A percentile compares a stretch with the other conserved stretches of the same genome.
Evolutionary conservation across 495 filamentous ascomycete genomes (phyloP).

Genomic region (Trichoderma reesei): DNA sequence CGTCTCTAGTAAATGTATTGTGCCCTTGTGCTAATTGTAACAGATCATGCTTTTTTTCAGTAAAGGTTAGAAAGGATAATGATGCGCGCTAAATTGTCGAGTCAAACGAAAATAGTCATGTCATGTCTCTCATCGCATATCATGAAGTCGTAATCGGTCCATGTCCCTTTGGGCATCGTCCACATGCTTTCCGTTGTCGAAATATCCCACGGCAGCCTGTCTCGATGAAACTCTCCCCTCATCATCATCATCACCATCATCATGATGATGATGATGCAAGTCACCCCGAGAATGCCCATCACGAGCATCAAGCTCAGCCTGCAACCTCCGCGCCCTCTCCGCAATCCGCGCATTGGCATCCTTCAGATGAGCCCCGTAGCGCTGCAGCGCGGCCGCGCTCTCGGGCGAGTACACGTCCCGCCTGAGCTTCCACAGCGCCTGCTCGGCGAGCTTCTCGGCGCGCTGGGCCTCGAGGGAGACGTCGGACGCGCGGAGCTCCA

Average conservation of each 20-base stretch:
- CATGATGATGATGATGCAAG: too few species aligned
- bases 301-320: conserved; percentile 47
- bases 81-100: neutral
- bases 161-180: conserved; percentile 49
- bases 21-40: neutral
- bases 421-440: conserved; percentile 20
- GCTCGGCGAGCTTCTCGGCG: conserved; percentile 28
- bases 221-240: conserved; percentile 34
- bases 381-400: conserved; percentile 43
- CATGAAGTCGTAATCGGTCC: conserved; percentile 33
- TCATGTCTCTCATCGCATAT: neutral
- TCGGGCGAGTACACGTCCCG: conserved; percentile 48
- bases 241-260: conserved; percentile 21
- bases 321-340: conserved; percentile 34
- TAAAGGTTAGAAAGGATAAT: conserved; percentile 9
- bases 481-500: conserved; percentile 49
- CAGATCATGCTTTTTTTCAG: neutral
- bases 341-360: conserved; percentile 39
- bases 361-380: conserved; percentile 45
- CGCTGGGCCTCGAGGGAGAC: conserved; percentile 44
- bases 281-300: conserved; percentile 23
- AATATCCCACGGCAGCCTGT: conserved; percentile 54
- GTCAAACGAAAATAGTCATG: neutral
- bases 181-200: conserved; percentile 42
- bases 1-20: neutral